These are phyloP conservation scores for Actinomucor elegans DNA, from an alignment of 371 early-diverging fungal species.

Conservation along the genomic window DNA sequence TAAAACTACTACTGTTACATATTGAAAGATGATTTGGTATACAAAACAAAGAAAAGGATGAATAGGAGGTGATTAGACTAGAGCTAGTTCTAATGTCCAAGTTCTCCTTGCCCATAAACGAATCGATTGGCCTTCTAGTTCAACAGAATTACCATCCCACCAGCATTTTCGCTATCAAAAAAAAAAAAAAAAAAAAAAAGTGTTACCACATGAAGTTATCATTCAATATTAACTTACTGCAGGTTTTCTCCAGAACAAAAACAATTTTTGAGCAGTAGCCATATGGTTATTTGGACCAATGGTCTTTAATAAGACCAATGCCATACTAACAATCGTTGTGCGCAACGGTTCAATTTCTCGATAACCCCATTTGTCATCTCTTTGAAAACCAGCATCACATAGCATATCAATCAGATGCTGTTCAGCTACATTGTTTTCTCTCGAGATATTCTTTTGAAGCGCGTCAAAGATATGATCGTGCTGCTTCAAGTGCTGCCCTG, in stretches of 20 bases:
- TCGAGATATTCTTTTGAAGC: conserved; percentile 70
- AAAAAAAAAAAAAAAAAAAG: background rate
- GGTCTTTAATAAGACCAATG: conserved; percentile 70
- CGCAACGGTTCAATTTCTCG: conserved; percentile 71
- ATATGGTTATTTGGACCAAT: conserved; percentile 74
- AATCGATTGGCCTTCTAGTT: conserved; percentile 60
- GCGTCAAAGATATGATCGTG: conserved; percentile 76
- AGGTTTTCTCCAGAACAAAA: conserved; percentile 84
- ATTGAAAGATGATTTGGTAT: background rate
- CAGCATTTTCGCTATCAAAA: conserved; percentile 37
- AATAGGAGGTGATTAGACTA: conserved; percentile 48
- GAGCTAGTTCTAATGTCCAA: conserved; percentile 82
- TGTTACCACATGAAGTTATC: background rate
- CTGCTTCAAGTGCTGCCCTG: conserved; percentile 63
- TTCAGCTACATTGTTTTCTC: conserved; percentile 76
- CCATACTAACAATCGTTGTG: conserved; percentile 70
- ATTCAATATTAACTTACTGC: conserved; percentile 71
- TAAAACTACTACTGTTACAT: no score
- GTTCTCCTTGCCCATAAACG: conserved; percentile 82
- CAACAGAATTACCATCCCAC: conserved; percentile 82
- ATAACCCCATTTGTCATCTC: conserved; percentile 78
- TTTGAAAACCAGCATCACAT: conserved; percentile 78
- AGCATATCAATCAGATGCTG: conserved; percentile 87
- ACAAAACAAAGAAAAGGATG: background rate
- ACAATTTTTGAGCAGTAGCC: conserved; percentile 78